These are phyloP conservation scores for Eucalyptus polybractea DNA, from an alignment of 345 rosid species.

Conservation along the genomic window DNA sequence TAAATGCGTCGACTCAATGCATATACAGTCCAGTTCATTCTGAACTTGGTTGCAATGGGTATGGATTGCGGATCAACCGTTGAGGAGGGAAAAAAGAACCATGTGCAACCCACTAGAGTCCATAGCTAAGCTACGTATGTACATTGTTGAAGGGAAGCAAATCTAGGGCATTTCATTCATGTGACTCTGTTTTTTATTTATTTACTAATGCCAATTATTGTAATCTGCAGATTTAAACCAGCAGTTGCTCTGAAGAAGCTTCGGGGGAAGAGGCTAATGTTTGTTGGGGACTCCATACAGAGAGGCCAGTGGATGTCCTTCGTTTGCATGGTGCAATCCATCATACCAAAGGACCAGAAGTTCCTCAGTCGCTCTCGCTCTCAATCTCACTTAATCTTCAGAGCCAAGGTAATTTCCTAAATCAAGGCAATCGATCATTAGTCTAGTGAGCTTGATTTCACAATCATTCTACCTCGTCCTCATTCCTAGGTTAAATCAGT, in stretches of 20 bases:
- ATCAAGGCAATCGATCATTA: background rate
- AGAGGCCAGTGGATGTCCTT: slow-evolving; percentile 93
- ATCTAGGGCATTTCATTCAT: background rate
- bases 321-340: slow-evolving; percentile 70
- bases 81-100: background rate
- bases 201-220: background rate
- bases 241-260: slow-evolving; percentile 49
- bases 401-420: slow-evolving; percentile 41
- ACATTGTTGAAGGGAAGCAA: background rate
- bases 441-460: background rate
- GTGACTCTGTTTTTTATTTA: background rate
- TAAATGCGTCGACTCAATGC: background rate
- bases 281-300: slow-evolving; percentile 82
- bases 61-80: background rate
- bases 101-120: background rate
- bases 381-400: slow-evolving; percentile 37
- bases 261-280: slow-evolving; percentile 60
- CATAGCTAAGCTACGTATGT: background rate
- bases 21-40: background rate
- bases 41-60: background rate
- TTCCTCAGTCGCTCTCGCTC: slow-evolving; percentile 30
- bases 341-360: slow-evolving; percentile 43
- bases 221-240: slow-evolving; percentile 44
- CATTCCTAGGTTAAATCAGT: background rate
- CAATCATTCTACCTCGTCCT: background rate